phyloP scores from a whole-genome alignment of 179 eudicot species.

The Beta macrorhiza region DNA sequence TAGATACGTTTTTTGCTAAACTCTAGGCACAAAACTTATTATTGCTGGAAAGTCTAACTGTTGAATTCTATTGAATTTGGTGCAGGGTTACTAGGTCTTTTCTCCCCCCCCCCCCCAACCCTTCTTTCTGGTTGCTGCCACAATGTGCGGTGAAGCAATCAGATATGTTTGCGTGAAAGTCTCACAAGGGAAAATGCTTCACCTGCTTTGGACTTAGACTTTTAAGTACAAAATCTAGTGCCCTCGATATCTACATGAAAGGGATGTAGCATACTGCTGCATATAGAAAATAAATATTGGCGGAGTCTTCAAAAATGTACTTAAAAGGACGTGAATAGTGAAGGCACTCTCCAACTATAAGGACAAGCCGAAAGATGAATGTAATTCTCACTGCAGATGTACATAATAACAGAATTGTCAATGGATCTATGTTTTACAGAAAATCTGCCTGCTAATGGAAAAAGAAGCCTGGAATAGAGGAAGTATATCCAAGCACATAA shows the following conservation, averaged over 20 bases:
- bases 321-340: too few relatives aligned
- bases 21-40: not conserved
- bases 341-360: too few relatives aligned
- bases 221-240: not conserved
- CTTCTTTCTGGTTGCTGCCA: not conserved
- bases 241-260: not conserved
- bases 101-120: not conserved
- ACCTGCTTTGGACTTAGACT: not conserved
- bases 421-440: too few relatives aligned
- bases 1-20: too few relatives aligned
- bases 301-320: too few relatives aligned
- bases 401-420: too few relatives aligned
- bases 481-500: not conserved
- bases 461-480: not conserved
- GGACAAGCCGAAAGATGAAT: too few relatives aligned
- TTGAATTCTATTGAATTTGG: not conserved
- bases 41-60: not conserved
- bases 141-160: not conserved
- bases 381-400: too few relatives aligned
- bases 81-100: not conserved
- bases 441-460: not conserved
- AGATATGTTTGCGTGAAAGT: not conserved
- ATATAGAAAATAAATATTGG: not conserved
- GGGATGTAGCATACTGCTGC: not conserved
- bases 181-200: not conserved